phyloP scores from a whole-genome alignment of 352 stramenopile species.

The Phytophthora ohioensis region DNA sequence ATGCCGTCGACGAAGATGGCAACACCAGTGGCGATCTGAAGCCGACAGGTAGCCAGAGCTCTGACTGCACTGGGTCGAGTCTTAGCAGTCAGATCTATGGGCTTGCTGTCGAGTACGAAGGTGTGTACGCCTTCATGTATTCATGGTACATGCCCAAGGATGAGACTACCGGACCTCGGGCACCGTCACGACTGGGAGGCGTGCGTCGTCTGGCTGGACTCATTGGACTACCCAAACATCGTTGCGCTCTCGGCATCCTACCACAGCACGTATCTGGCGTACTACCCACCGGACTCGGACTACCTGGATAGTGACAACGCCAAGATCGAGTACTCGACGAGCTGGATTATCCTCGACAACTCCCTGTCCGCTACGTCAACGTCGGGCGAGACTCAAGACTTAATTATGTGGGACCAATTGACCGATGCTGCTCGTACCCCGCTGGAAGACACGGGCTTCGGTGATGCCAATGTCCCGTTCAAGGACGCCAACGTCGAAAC shows the following conservation, averaged over 20 bases:
- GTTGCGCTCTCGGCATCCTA: slow-evolving; percentile 22
- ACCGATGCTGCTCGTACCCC: slow-evolving; percentile 27
- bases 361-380: slow-evolving; percentile 17
- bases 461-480: slow-evolving; percentile 39
- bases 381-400: slow-evolving; percentile 24
- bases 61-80: slow-evolving; percentile 32
- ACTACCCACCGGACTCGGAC: slow-evolving; percentile 17
- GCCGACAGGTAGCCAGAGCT: slow-evolving; percentile 29
- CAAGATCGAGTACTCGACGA: slow-evolving; percentile 32
- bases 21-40: slow-evolving; percentile 25
- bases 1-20: slow-evolving; percentile 5
- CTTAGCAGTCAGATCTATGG: slow-evolving; percentile 41
- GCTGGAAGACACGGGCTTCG: slow-evolving; percentile 38
- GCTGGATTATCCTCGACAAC: slow-evolving; percentile 14
- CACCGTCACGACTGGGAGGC: slow-evolving; percentile 58
- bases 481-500: slow-evolving; percentile 41
- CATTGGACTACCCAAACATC: slow-evolving; percentile 14
- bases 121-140: slow-evolving; percentile 44
- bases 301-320: slow-evolving; percentile 16
- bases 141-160: slow-evolving; percentile 65
- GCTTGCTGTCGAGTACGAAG: slow-evolving; percentile 34
- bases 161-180: slow-evolving; percentile 27
- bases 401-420: slow-evolving; percentile 38
- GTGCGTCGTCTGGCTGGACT: slow-evolving; percentile 50
- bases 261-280: slow-evolving; percentile 14